Evolutionary conservation across 305 asterid species (phyloP), one percentile per base, ranked within the genome.

Genomic region (Petunia hybrid): DNA sequence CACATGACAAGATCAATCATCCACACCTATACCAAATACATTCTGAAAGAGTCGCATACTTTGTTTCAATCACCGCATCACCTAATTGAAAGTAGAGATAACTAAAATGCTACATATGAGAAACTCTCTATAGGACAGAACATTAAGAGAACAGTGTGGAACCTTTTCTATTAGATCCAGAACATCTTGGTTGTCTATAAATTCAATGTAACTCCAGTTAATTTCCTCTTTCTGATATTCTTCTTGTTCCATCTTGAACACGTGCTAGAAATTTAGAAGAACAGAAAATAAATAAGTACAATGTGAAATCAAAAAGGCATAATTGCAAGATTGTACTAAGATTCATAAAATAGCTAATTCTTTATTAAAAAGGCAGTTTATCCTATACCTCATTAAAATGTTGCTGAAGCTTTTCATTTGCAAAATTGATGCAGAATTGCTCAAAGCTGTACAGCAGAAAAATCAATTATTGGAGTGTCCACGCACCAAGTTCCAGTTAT

Each of bases 131-230:
- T 13, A 74, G 6, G 53, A 74, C 42, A 71, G 48, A 74, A 51
- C 48, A 74, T 57, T n/a, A 80, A 36, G 74, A 70, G 38, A 71
- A 42, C 36, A 39, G 83, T 74, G 70, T 80, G 78, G 64, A 55
- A 93, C 99, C 99, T 97, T 95, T 90, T 94, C 99, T 82, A 95
- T 97, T 83, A 97, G 89, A 86, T 96, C 98, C 87, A 96, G 83
- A 84, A 96, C 99, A 92, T 96, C 99, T 84, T 96, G 99, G 88
- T 97, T 97, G 93, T 42, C 45, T 42, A 42, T 42, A 42, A 42
- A 42, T 42, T 42, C 45, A 42, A 42, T 42, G 2, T 42, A 42
- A 42, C 2, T 42, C 45, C 45, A 42, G 5, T 42, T 42, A 6
- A 42, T 42, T 42, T 42, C 45, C 45, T 42, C 45, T 42, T 42